Base-by-base conservation (phyloP, 495 filamentous ascomycete species). In the Corynascus novoguineensis region DNA sequence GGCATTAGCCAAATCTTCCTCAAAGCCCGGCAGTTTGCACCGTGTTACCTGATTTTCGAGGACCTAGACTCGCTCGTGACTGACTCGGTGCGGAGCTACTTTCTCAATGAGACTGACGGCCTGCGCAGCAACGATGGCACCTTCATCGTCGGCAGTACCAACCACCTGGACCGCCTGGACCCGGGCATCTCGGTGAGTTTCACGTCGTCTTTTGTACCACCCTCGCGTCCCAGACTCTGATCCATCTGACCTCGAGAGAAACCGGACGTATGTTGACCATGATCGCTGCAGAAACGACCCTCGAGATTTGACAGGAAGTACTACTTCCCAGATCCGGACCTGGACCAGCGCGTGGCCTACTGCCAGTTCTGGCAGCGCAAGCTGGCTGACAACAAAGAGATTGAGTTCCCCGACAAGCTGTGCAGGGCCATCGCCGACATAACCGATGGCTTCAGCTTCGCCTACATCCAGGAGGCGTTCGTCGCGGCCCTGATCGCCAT, bases 41-140 rank as follows among this genome's bases (percentile, higher is more conserved):
- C 79, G 2, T 82, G 76, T 64, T 70, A 76, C 54, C 64, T 78
- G 50, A 64, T 87, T 41, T 80, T 88, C 37, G 85, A 88, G 67
- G 85, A 88, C 55, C 77, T 88, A 22, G 85, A 87, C 61, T 83
- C 78, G 32, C 67, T 86, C 14, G 77, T 87, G 11, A 74, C 69
- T 2, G 73, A 75, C 41, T 57, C 53, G 9, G 78, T 82, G 21
- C 70, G 83, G 12, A 79, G 74, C 53, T 88, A 84, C 69, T 88
- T 89, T 63, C 74, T 89, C 49, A 88, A 88, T 62, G 83, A 88
- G 60, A 78, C 87, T 4, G 85, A 88, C 58, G 86, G 86, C 0
- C 70, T 89, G 21, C 83, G 82, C 59, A 76, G 72, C 58, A 87
- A 87, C 60, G 79, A 86, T 63, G 84, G 83, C 34, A 83, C 87